Evolutionary conservation across 139 green algal species (phyloP).

Genomic region (Volvox africanus): DNA sequence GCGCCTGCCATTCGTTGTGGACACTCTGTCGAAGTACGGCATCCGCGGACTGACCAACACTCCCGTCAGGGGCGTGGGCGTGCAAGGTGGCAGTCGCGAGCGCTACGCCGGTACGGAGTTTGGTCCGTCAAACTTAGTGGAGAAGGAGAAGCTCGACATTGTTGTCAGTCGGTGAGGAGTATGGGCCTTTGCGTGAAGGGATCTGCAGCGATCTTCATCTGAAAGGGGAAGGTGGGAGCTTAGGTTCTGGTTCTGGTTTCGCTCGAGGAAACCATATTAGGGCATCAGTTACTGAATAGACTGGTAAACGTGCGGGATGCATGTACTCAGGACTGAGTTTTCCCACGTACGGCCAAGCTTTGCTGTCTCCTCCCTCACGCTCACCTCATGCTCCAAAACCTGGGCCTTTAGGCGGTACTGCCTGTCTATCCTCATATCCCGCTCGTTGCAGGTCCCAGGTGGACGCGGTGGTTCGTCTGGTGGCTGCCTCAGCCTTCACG

Average conservation of each 20-base stretch:
- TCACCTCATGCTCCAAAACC: no score
- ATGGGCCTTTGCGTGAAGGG: background rate
- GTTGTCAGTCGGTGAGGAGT: constrained; percentile 66
- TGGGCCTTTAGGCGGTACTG: no score
- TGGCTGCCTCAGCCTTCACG: constrained; percentile 78
- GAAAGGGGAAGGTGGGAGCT: background rate
- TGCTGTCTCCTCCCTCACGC: no score
- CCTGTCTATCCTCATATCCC: background rate
- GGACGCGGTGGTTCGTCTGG: constrained; percentile 74
- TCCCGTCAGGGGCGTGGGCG: constrained; percentile 78
- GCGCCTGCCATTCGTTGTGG: constrained; percentile 78
- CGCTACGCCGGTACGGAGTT: constrained; percentile 88
- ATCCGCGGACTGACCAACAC: constrained; percentile 87
- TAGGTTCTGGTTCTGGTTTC: no score
- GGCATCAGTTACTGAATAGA: no score
- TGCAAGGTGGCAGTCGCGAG: constrained; percentile 77
- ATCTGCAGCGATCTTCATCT: no score
- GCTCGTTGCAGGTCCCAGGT: constrained; percentile 75
- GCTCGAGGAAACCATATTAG: no score
- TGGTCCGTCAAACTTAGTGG: constrained; percentile 73
- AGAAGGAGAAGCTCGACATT: constrained; percentile 86
- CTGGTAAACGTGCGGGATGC: no score
- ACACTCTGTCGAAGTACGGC: constrained; percentile 70
- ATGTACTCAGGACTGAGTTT: no score
- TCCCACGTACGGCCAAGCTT: no score